Evolutionary conservation across 352 stramenopile genomes (phyloP).

Genomic region (Pythium aphanidermatum): DNA sequence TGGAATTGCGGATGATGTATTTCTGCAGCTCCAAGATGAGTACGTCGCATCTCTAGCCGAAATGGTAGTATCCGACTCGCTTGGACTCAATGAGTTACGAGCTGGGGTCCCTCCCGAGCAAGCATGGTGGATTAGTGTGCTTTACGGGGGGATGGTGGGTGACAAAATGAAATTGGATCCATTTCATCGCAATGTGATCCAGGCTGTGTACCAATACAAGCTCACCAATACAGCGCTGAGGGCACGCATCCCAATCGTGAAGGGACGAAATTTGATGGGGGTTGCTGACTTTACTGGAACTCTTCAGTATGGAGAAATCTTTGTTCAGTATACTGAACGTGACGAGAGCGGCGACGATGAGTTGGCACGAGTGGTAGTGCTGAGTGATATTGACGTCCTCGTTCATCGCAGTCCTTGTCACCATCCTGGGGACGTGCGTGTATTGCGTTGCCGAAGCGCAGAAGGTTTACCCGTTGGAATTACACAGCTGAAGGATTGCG

Average conservation of each 20-base stretch:
- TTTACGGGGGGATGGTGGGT: constrained; percentile 8
- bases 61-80: constrained; percentile 44
- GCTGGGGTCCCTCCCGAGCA: constrained; percentile 6
- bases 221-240: constrained; percentile 63
- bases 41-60: constrained; percentile 47
- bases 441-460: constrained; percentile 38
- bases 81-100: constrained; percentile 32
- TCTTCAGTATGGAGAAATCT: constrained; percentile 65
- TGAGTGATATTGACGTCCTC: constrained; percentile 44
- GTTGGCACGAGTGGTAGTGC: constrained; percentile 5
- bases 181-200: constrained; percentile 29
- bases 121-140: constrained; percentile 17
- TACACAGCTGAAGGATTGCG: constrained; percentile 45
- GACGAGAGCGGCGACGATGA: constrained; percentile 22
- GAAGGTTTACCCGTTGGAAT: constrained; percentile 39
- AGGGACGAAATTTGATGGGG: constrained; percentile 67
- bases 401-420: constrained; percentile 76
- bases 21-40: constrained; percentile 66
- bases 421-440: constrained; percentile 67
- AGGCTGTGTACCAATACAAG: constrained; percentile 61
- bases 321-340: constrained; percentile 63
- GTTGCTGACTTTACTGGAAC: constrained; percentile 75
- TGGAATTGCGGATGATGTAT: constrained; percentile 49
- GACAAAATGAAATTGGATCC: constrained; percentile 3
- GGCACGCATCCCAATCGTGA: constrained; percentile 63